Evolutionary conservation across 129 eudicot species (phyloP), one percentile per base, ranked within the genome.

Genomic region (Apium graveolens): DNA sequence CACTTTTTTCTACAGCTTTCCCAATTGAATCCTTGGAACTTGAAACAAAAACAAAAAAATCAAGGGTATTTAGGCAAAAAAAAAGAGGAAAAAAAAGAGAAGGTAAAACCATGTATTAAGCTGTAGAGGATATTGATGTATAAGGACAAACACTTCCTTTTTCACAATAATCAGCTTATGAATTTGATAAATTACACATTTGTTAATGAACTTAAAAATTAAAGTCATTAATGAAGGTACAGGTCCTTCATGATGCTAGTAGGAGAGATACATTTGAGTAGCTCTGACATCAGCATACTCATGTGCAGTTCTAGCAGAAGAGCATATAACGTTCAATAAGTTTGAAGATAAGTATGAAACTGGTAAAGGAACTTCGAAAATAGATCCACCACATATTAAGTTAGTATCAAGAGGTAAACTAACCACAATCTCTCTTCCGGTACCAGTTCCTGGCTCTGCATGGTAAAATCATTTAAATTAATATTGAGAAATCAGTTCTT

Each of bases 11-110:
- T 89, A 80, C 89, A 87, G 81, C 91, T 87, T 81, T 89, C 93
- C 91, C 93, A 89, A 70, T 89, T 89, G 81, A 89, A 89, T 77
- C 91, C 93, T 87, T 89, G 93, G 81, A 89, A 89, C 92, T 88
- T 85, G 35, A 74, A 78, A 13, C 44, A 55, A 81, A 43, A 65
- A 72, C 27, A 16, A 11, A 55, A 81, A 43, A 65, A 42, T 8
- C 1, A 20, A 31, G 11, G 24, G 21, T 26, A 60, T 60, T 60
- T 60, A 60, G n/a, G 68, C 68, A 7, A 5, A 5, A 53, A 60
- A n/a, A 57, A 26, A 57, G 46, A 45, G 62, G 13, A 24, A 44
- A 79, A 43, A 63, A 71, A 26, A 26, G 32, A 66, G 39, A 31
- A 14, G 39, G 41, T 31, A 13, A 66, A 31, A 31, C 37, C 21